Evolutionary conservation across 176 grass and related monocot genomes (phyloP), one percentile per base, ranked within the genome.

Genomic region (Zoysia pacifica): DNA sequence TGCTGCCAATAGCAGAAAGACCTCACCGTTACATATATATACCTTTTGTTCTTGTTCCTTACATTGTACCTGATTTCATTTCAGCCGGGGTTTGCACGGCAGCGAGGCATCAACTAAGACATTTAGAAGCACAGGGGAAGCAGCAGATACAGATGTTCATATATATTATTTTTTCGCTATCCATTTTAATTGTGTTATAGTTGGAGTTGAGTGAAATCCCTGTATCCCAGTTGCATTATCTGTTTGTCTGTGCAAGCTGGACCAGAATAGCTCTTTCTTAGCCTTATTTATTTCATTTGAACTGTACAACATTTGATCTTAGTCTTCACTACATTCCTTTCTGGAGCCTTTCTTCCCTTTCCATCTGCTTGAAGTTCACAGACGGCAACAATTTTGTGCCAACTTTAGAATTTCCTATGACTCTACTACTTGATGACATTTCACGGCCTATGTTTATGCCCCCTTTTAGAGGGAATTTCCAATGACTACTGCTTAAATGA

Each of bases 61-160:
- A 77, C 62, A 46, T 85, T 94, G 79, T 47, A 81, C 87, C 79
- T 88, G 47, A 86, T 38, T 81, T 82, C 74, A 42, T 91, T 87
- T 49, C 90, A 99, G 97, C 97, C 93, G 19, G 97, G 97, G 19
- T 99, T 96, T 50, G 83, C 92, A 68, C 75, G 84, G 60, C 86
- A 80, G 71, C 89, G 76, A 87, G 62, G 74, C 42, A 74, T 63
- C 42, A 67, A 79, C 77, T 75, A 69, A 90, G 87, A 78, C 48
- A 40, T 65, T 85, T 87, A 75, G 41, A 68, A 4, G 71, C 54
- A 48, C 37, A 79, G 67, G 43, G 28, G 63, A 63, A 20, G 50
- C 18, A 51, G 44, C 0, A 2, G 65, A 81, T 80, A 81, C 55
- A 80, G 16, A 64, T 89, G 77, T 74, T 59, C 51, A 79, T 83